Conservation (phyloP, 345 rosid genomes). For the Populus pruinosa region DNA sequence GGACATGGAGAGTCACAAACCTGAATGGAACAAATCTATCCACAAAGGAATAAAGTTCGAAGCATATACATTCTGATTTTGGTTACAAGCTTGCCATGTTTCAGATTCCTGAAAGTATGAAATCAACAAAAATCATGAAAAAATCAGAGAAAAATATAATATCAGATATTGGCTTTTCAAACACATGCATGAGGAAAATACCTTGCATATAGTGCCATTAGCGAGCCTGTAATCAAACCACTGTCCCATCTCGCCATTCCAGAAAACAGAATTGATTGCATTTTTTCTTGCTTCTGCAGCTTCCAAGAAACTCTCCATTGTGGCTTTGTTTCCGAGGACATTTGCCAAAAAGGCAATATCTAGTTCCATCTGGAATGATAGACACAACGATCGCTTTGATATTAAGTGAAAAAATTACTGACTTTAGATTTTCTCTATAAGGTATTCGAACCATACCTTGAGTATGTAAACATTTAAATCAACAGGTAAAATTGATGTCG, state of each 20-base stretch:
- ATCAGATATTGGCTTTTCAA: background rate
- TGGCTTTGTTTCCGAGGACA: conserved; percentile 40
- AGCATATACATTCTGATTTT: conserved; percentile 61
- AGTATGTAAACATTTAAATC: conserved; percentile 76
- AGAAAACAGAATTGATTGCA: conserved; percentile 58
- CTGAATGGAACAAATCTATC: conserved; percentile 66
- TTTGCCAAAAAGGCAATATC: conserved; percentile 70
- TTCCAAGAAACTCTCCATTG: conserved; percentile 41
- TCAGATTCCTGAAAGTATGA: conserved; percentile 42
- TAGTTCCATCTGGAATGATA: conserved; percentile 72
- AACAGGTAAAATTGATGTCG: conserved; percentile 79
- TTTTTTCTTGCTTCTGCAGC: conserved; percentile 58
- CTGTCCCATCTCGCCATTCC: conserved; percentile 72
- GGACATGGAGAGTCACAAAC: conserved; percentile 33
- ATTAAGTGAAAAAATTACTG: background rate
- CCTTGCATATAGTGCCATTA: conserved; percentile 26
- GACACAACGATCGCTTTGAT: background rate
- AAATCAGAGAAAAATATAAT: background rate
- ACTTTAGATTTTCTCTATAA: background rate
- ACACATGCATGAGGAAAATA: background rate
- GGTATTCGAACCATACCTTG: conserved; percentile 39
- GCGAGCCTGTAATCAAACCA: conserved; percentile 87
- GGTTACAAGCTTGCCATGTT: conserved; percentile 55
- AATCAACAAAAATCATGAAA: background rate
- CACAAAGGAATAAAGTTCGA: conserved; percentile 85